Percentiles rank a stretch among this genome's conserved stretches.
Evolutionary conservation across 805 yeast species (phyloP).

Genomic region (Schwanniomyces pseudopolymorphus): DNA sequence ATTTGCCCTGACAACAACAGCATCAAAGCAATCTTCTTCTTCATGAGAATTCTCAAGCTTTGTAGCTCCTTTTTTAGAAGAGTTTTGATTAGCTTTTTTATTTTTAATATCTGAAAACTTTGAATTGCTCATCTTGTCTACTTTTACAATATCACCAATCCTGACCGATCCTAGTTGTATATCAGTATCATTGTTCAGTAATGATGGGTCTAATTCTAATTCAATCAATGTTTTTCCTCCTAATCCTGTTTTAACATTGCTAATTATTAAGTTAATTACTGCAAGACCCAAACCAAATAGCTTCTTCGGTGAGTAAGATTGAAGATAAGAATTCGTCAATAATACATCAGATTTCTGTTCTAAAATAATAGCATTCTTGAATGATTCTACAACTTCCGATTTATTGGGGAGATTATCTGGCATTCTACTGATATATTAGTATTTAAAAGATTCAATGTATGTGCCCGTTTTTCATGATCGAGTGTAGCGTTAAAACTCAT

Average conservation of each 20-base stretch:
- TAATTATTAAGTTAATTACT: conserved; percentile 58
- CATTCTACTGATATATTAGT: conserved; percentile 6
- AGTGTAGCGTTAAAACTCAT: conserved; percentile 7
- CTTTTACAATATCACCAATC: conserved; percentile 74
- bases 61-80: conserved; percentile 17
- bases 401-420: not conserved
- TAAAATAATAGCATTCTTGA: conserved; percentile 32
- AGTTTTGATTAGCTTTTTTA: conserved; percentile 26
- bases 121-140: conserved; percentile 46
- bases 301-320: conserved; percentile 52
- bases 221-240: conserved; percentile 76
- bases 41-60: conserved; percentile 15
- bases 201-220: conserved; percentile 54
- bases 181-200: conserved; percentile 24
- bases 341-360: conserved; percentile 39
- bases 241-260: conserved; percentile 69
- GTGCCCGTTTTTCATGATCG: conserved; percentile 31
- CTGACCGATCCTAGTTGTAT: conserved; percentile 54
- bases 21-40: conserved; percentile 43
- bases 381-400: conserved; percentile 8
- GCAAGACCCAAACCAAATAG: conserved; percentile 78
- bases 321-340: conserved; percentile 31
- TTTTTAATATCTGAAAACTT: conserved; percentile 18
- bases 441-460: conserved; percentile 8
- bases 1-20: conserved; percentile 61